These are phyloP conservation scores for Penicillium sp. DNA, from an alignment of 2,329 filamentous ascomycete species.

Conservation along the genomic window DNA sequence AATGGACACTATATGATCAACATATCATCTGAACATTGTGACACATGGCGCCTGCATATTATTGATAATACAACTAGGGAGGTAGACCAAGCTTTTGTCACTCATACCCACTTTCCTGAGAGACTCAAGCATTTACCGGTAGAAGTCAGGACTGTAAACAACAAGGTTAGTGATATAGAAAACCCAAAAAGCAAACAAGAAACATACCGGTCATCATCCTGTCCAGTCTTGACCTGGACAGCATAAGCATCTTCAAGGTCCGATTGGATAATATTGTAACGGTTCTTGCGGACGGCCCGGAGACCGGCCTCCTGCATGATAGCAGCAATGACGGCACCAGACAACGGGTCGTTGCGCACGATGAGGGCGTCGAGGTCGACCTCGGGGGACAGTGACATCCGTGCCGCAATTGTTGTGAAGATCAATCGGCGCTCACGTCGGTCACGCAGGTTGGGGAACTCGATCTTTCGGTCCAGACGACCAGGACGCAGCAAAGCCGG, in stretches of 20 bases:
- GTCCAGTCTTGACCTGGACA: slow-evolving; percentile 85
- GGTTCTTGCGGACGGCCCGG: slow-evolving; percentile 90
- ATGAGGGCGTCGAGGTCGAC: slow-evolving; percentile 96
- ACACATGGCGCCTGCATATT: slow-evolving; percentile 15
- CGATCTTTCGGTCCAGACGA: slow-evolving; percentile 95
- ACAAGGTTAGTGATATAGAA: slow-evolving; percentile 41
- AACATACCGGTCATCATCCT: slow-evolving; percentile 62
- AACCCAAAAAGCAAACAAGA: background rate
- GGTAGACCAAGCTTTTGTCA: slow-evolving; percentile 22
- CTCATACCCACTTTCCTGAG: slow-evolving; percentile 8
- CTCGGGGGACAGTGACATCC: slow-evolving; percentile 96
- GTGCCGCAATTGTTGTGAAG: slow-evolving; percentile 92
- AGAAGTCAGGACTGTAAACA: slow-evolving; percentile 81
- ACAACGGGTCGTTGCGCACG: slow-evolving; percentile 91
- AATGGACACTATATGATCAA: background rate
- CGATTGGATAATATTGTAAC: slow-evolving; percentile 98
- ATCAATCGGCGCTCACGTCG: slow-evolving; percentile 93
- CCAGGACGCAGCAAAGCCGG: slow-evolving; percentile 91
- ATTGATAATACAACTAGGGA: slow-evolving; percentile 32
- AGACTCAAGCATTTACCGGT: slow-evolving; percentile 53
- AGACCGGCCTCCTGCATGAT: slow-evolving; percentile 99
- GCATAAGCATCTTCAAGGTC: slow-evolving; percentile 97
- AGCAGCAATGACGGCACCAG: slow-evolving; percentile 91
- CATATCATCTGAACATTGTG: slow-evolving; percentile 3
- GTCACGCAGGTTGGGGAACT: slow-evolving; percentile 93